Conservation (phyloP, 345 rosid genomes). For the Carallia brachiata region DNA sequence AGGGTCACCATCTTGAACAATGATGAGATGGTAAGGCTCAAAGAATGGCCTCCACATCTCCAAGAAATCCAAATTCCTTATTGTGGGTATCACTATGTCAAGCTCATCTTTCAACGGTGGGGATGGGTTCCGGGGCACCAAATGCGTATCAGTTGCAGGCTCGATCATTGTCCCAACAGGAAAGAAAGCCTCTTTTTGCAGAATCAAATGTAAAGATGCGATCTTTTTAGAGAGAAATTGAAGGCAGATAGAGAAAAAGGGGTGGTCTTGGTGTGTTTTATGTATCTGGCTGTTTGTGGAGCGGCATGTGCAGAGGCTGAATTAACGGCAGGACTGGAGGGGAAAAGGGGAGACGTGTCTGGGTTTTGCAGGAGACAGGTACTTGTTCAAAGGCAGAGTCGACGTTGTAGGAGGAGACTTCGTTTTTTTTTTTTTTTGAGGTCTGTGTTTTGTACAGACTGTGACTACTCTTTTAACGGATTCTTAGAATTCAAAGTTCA, state of each 20-base stretch:
- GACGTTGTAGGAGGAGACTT: background rate
- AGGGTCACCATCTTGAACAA: conserved; percentile 96
- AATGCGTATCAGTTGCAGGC: conserved; percentile 39
- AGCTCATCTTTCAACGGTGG: conserved; percentile 76
- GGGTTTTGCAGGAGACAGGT: background rate
- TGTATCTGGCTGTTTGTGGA: conserved; percentile 1
- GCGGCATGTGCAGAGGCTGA: conserved; percentile 27
- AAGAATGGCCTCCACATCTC: conserved; percentile 99
- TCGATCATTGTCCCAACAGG: conserved; percentile 40
- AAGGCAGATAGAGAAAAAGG: background rate
- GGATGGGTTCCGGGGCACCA: conserved; percentile 13
- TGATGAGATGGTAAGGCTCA: conserved; percentile 89
- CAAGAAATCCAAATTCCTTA: conserved; percentile 85
- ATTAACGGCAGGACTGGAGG: conserved; percentile 18
- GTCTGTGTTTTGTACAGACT: background rate
- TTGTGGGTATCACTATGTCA: conserved; percentile 93
- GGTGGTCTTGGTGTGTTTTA: background rate
- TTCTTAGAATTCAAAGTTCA: too few species aligned
- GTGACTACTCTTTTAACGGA: too few species aligned
- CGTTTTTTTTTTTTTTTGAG: background rate
- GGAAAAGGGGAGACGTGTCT: conserved; percentile 16
- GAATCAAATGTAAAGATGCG: background rate
- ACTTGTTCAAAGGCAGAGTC: conserved; percentile 18
- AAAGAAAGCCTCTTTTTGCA: background rate
- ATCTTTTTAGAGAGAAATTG: background rate